Evolutionary conservation across 306 rosid genomes (phyloP), one percentile per base, ranked within the genome.

Genomic region (Echinosophora koreensis): DNA sequence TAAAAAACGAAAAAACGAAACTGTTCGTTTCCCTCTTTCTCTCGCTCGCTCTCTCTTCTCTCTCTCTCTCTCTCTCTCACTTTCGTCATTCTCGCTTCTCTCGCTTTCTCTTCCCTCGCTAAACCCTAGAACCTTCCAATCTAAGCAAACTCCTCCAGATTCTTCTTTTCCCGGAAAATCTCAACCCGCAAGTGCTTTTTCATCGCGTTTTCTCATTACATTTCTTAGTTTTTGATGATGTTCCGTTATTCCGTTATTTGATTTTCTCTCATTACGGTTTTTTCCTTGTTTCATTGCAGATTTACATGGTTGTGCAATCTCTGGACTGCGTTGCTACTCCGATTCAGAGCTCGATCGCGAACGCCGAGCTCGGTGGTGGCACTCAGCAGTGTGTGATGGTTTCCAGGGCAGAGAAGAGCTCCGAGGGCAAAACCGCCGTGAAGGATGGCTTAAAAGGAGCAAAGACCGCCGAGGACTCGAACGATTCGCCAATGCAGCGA

Each of bases 241-340:
- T n/a, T n/a, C n/a, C n/a, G n/a, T n/a, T n/a, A 37, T 63, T 15
- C 1, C 3, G 11, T 6, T 49, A n/a, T 51, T 9, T 67, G 0
- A 22, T 71, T 34, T 16, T 22, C 37, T 18, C 9, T 22, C 15
- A 7, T 44, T 59, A 37, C 1, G 0, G 0, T 56, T 4, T 42
- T 13, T 13, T 10, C 37, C 14, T 5, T 2, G 6, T 13, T 11
- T 39, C 8, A 6, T 49, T 39, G 62, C 27, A 74, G 80, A 34
- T 47, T 35, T 16, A 3, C 32, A 88, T 89, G 92, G 89, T 86
- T 17, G 87, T 15, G 51, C 83, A 81, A 13, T 82, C 95, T 18
- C 59, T 55, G n/a, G 82, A 86, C 60, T 27, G 77, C 47, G 35
- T 30, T 30, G 58, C 7, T 38, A 52, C n/a, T 77, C 47, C 80